Base-by-base conservation (phyloP, 129 eudicot genomes). In the Scalesia atractyloides region DNA sequence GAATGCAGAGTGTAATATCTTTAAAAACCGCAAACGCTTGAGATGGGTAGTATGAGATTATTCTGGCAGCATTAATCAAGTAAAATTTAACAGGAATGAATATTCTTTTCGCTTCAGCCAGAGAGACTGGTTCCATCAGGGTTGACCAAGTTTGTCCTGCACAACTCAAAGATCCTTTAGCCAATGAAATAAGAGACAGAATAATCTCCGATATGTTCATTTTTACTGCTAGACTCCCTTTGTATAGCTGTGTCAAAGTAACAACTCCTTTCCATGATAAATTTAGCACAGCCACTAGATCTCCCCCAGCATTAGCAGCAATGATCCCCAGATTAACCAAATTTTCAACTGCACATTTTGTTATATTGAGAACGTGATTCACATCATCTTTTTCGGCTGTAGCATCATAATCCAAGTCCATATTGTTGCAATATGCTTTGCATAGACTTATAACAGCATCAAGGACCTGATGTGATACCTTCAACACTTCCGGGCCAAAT, bases 251-350 rank as follows among this genome's bases (percentile, higher is more conserved):
- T 76, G 90, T 96, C 81, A 94, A 71, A 22, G 86, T 68, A 72
- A 94, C 96, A 44, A 94, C 98, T 51, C 98, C 97, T 94, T 94
- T 94, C 98, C 98, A 90, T 59, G 98, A 90, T 79, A 87, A 47
- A 82, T 94, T 94, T 44, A 94, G 84, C 44, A 94, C 64, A 66
- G 70, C 70, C 10, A 90, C 98, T 67, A 90, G 82, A 83, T 80
- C 86, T 66, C 98, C 98, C 41, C 98, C 98, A 76, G 84, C 86
- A 81, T 84, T 85, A 61, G 93, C 98, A 52, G 97, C 96, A 79
- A 86, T 75, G 60, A 79, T 62, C 15, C 98, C 97, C 84, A 94
- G 66, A 73, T 94, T 87, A 52, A 87, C 88, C 80, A 94, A 79
- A 49, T 69, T 87, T 82, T 88, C 86, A 11, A 94, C 61, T 0